phyloP scores from a whole-genome alignment of 345 rosid genomes.

The Gossypium turneri region DNA sequence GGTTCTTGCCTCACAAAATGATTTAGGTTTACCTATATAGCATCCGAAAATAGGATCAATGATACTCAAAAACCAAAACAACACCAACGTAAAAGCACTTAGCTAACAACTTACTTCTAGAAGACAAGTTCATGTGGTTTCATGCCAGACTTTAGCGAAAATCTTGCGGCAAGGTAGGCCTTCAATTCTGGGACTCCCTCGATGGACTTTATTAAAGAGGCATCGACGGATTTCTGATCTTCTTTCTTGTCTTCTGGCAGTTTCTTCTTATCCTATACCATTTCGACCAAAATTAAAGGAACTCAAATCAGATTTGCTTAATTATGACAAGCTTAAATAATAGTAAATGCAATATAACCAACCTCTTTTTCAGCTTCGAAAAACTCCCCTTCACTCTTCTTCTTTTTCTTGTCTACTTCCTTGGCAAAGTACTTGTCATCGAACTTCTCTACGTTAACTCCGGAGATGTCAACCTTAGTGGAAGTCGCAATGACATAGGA shows the following conservation, averaged over 20 bases:
- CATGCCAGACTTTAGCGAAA: conserved; percentile 77
- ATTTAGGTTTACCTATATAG: background rate
- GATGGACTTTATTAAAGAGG: conserved; percentile 53
- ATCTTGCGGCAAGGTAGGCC: conserved; percentile 70
- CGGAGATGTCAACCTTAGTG: conserved; percentile 64
- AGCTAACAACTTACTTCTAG: conserved; percentile 28
- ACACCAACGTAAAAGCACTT: conserved; percentile 8
- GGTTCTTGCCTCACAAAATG: background rate
- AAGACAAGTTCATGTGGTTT: conserved; percentile 80
- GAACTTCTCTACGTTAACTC: conserved; percentile 47
- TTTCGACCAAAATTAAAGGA: background rate
- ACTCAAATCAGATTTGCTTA: background rate
- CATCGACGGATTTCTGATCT: conserved; percentile 73
- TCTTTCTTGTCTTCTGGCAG: conserved; percentile 78
- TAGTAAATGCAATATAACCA: conserved; percentile 11
- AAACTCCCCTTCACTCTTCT: conserved; percentile 75
- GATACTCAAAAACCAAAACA: conserved; percentile 6
- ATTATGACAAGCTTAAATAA: background rate
- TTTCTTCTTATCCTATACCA: conserved; percentile 51
- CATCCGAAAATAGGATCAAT: background rate
- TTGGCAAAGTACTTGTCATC: conserved; percentile 63
- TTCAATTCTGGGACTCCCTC: conserved; percentile 68
- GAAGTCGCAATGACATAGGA: conserved; percentile 65
- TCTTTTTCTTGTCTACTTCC: conserved; percentile 67
- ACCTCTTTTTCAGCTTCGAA: conserved; percentile 84